Evolutionary conservation across 2,329 filamentous ascomycete genomes (phyloP).

Genomic region (Aspergillus novofumigatus): DNA sequence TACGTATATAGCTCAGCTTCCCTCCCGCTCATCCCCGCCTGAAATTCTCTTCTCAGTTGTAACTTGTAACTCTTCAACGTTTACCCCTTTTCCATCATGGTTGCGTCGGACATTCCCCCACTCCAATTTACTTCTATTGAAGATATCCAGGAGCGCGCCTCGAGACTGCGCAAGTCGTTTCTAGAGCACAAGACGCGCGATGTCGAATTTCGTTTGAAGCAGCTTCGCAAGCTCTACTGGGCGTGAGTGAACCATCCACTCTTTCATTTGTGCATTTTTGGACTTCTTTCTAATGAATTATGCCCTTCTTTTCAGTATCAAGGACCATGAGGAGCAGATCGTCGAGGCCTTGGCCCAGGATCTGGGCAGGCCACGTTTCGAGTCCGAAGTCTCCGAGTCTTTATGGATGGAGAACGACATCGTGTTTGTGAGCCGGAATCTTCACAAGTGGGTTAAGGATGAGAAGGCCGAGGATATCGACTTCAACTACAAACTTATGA

Average conservation of each 20-base stretch:
- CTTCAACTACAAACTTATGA: conserved; percentile 64
- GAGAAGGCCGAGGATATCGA: conserved; percentile 69
- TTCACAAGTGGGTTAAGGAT: conserved; percentile 79
- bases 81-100: conserved; percentile 24
- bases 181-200: conserved; percentile 75
- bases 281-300: conserved; percentile 9
- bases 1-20: neutral
- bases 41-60: neutral
- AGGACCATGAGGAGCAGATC: conserved; percentile 71
- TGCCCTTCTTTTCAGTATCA: conserved; percentile 45
- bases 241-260: conserved; percentile 44
- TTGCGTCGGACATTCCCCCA: conserved; percentile 30
- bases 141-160: conserved; percentile 59
- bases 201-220: conserved; percentile 73
- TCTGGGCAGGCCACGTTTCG: conserved; percentile 71
- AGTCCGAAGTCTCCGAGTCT: conserved; percentile 70
- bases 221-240: conserved; percentile 96
- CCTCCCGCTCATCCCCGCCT: neutral
- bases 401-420: conserved; percentile 78
- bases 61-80: neutral
- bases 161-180: conserved; percentile 65
- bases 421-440: conserved; percentile 69
- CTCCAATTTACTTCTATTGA: conserved; percentile 63
- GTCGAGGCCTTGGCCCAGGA: conserved; percentile 72
- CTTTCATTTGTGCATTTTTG: neutral